These are phyloP conservation scores for Sporobolomyces pararoseus DNA, from an alignment of 768 basidiomycete genomes.

Conservation along the genomic window DNA sequence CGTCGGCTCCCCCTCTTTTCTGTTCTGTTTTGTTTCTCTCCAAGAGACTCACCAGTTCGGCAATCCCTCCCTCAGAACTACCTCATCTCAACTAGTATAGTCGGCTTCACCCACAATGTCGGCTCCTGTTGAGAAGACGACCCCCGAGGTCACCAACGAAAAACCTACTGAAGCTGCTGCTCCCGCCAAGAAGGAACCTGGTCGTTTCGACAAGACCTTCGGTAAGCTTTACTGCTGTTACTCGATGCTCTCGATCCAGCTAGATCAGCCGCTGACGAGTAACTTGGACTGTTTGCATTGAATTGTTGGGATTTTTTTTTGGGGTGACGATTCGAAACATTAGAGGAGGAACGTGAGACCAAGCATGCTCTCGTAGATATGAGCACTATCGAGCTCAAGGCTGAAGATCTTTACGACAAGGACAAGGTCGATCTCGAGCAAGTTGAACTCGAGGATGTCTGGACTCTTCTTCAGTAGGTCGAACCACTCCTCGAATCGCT, in stretches of 20 bases:
- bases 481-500: neutral
- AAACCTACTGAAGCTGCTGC: constrained; percentile 21
- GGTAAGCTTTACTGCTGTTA: neutral
- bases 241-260: too few species aligned
- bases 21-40: neutral
- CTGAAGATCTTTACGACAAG: constrained; percentile 65
- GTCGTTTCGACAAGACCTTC: constrained; percentile 43
- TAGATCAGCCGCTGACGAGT: neutral
- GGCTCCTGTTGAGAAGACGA: constrained; percentile 23
- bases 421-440: constrained; percentile 99
- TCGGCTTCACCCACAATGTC: constrained; percentile 27
- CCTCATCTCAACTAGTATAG: neutral
- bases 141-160: constrained; percentile 36
- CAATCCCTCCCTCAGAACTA: neutral
- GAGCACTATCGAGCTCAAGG: constrained; percentile 82
- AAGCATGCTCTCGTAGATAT: constrained; percentile 76
- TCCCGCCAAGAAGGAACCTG: constrained; percentile 39
- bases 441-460: constrained; percentile 91
- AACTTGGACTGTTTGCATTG: neutral
- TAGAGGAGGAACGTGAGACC: constrained; percentile 40
- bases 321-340: neutral
- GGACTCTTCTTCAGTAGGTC: constrained; percentile 74
- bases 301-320: neutral
- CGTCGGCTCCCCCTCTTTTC: constrained; percentile 1
- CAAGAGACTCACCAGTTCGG: neutral